Evolutionary conservation across 352 stramenopile species (phyloP).

Genomic region (Phytophthora colocasiae): DNA sequence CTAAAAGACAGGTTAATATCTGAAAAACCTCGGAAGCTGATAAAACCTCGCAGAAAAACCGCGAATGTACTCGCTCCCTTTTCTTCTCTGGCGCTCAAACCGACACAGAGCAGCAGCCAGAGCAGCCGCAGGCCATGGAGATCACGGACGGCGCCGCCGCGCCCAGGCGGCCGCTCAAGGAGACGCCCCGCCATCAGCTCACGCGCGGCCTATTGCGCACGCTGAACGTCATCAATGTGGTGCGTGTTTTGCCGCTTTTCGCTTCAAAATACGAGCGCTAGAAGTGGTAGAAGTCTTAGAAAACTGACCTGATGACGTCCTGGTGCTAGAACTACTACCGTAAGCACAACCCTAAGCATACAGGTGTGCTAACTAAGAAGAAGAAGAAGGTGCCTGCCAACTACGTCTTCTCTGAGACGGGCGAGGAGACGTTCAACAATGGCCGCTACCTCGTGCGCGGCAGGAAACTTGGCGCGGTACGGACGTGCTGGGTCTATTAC

Average conservation of each 20-base stretch:
- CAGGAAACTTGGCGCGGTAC: conserved; percentile 79
- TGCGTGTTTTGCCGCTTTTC: conserved; percentile 31
- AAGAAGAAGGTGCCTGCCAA: conserved; percentile 66
- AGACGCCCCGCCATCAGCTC: conserved; percentile 80
- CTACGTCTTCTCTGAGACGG: conserved; percentile 62
- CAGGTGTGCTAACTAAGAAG: conserved; percentile 56
- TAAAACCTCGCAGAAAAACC: conserved; percentile 44
- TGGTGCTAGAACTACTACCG: conserved; percentile 82
- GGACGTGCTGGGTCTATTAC: neutral
- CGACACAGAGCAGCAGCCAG: conserved; percentile 25
- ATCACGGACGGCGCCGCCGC: conserved; percentile 20
- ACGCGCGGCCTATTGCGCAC: conserved; percentile 95
- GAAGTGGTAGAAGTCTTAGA: neutral
- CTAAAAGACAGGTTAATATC: conserved; percentile 13
- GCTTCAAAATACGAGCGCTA: neutral
- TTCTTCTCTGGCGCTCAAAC: conserved; percentile 34
- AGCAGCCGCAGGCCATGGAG: conserved; percentile 28
- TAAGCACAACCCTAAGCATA: conserved; percentile 66
- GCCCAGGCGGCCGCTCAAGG: conserved; percentile 37
- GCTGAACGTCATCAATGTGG: conserved; percentile 97
- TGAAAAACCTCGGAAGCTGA: conserved; percentile 34
- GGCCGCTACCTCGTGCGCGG: conserved; percentile 77
- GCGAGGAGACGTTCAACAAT: conserved; percentile 80
- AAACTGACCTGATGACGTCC: conserved; percentile 1
- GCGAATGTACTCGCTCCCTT: conserved; percentile 16